Base-by-base conservation (phyloP, 2,329 filamentous ascomycete genomes). In the Rhynchosporium secalis region DNA sequence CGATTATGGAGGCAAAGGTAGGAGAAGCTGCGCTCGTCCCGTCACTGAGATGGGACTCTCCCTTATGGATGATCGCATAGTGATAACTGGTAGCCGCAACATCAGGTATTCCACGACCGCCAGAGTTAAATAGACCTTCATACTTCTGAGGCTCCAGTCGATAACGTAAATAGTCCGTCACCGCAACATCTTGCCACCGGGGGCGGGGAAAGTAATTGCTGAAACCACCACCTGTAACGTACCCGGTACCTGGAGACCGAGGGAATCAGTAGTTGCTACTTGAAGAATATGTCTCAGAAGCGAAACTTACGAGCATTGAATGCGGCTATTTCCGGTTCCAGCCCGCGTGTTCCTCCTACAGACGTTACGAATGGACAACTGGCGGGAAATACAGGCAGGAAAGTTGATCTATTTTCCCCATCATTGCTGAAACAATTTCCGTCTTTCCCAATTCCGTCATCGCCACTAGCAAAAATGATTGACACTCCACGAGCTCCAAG, bases 1-100 rank as follows among this genome's bases (percentile, higher is more conserved):
- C 28, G n/a, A 89, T 76, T 61, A 89, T 78, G 20, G 79, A 82
- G 0, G 83, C 79, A 3, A 83, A 80, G 0, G 75, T 0, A 86
- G 87, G 87, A 0, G 81, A 75, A 0, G 84, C 45, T 47, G 45
- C 45, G 3, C n/a, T 26, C 5, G 7, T 28, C 10, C 45, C 20
- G 15, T 45, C 45, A 47, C 9, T n/a, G 15, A 9, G 20, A 9
- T 10, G 8, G 10, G 28, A 47, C 12, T 8, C 6, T 4, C 74
- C 73, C 46, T 77, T 75, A 67, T 75, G 76, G 63, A 75, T 64
- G 28, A 71, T 66, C 6, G 73, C 65, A 61, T 87, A 88, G 64
- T 85, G 82, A 7, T 83, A 83, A 1, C 86, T 82, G 28, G 90
- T 78, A 3, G 78, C 80, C 3, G 80, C 76, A 29, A 85, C 75